phyloP scores from a whole-genome alignment of 441 rosid genomes.

The Populus tomentosa region DNA sequence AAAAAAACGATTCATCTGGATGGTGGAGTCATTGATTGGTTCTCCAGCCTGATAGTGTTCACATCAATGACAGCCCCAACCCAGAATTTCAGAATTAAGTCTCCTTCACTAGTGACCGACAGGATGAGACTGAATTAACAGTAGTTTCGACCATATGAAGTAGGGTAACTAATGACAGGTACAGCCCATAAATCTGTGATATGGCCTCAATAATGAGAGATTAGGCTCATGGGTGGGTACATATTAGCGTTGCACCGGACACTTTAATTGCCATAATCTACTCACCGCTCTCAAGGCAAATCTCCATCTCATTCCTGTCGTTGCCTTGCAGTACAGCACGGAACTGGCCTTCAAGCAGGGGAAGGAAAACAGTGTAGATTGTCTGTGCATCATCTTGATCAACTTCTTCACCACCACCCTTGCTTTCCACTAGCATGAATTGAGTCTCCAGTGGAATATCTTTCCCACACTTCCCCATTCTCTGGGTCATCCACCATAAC shows the following conservation, averaged over 20 bases:
- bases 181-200: background rate
- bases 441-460: conserved; percentile 96
- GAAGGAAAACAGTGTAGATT: conserved; percentile 82
- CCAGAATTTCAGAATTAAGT: conserved; percentile 18
- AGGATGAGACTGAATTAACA: conserved; percentile 19
- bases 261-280: conserved; percentile 29
- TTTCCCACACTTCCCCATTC: conserved; percentile 85
- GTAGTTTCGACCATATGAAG: conserved; percentile 14
- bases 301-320: conserved; percentile 74
- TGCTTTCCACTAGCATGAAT: conserved; percentile 85
- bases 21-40: conserved; percentile 22
- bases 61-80: conserved; percentile 34
- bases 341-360: conserved; percentile 93
- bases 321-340: conserved; percentile 95
- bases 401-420: conserved; percentile 46
- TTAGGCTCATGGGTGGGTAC: conserved; percentile 9
- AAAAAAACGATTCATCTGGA: conserved; percentile 24
- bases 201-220: conserved; percentile 5
- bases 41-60: conserved; percentile 27
- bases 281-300: conserved; percentile 96
- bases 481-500: conserved; percentile 99
- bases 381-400: conserved; percentile 51
- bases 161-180: conserved; percentile 14
- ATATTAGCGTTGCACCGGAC: conserved; percentile 19
- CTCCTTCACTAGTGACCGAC: conserved; percentile 20